Base-by-base conservation (phyloP, 2,329 filamentous ascomycete genomes). In the Colletotrichum sp. region DNA sequence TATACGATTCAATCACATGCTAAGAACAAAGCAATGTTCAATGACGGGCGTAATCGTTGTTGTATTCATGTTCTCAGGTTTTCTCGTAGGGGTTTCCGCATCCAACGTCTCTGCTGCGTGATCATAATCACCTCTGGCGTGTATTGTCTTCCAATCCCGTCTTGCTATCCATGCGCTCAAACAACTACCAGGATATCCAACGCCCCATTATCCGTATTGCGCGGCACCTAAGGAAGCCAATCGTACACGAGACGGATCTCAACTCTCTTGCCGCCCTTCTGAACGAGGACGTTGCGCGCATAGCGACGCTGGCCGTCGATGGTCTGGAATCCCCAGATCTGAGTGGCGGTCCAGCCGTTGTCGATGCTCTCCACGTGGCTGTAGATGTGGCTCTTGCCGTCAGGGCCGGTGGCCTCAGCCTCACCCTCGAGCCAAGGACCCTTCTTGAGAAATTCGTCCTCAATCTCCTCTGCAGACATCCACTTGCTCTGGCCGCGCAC, bases 361-460 rank as follows among this genome's bases (percentile, higher is more conserved):
- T 88, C 88, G 59, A 86, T 74, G 81, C 86, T 91, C 83, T 88
- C 85, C 65, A 95, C 90, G 57, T 89, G 86, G 79, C 92, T 95
- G 79, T 93, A 90, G 79, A 98, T 86, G 81, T 92, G 89, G 78
- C 92, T 90, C 76, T 89, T 88, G 82, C 93, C 93, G 55, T 90
- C 89, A 44, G 90, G 89, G 71, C 85, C 89, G 28, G 85, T 83
- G 86, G 89, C 83, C 77, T 89, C 88, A 12, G 83, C 85, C 3
- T 88, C 87, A 77, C 91, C 92, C 68, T 89, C 87, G 18, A 91
- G 80, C 90, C 93, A 96, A 4, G 57, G 57, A 34, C 90, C 90
- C 65, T 88, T 84, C 77, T 87, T 88, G 70, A 93, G 87, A 72
- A 86, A 91, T 6, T 88, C 90, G 80, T 93, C 91, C n/a, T 86